Base-by-base conservation (phyloP, 257 asterid genomes). In the Jacaranda copaia region DNA sequence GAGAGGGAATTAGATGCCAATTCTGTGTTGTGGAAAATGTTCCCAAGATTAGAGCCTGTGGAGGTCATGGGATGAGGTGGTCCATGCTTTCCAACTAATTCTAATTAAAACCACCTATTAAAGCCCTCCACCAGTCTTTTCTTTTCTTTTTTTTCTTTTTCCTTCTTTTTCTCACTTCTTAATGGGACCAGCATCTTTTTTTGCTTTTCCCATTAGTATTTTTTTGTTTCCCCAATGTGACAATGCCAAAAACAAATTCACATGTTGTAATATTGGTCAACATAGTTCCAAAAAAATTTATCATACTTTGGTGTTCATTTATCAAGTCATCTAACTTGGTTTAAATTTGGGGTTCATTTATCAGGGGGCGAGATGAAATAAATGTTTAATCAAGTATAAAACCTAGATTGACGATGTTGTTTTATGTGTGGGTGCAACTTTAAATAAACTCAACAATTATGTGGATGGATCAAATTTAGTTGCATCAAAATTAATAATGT, bases 51-150 rank as follows among this genome's bases (percentile, higher is more conserved):
- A 85, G 94, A 76, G 79, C 82, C 90, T 87, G 88, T 81, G 82
- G 86, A 87, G 87, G 84, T 68, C 82, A 74, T 79, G 83, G 77
- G 87, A 87, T 87, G 91, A 87, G 88, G 98, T 93, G 97, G 98
- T 91, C 98, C 98, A 80, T 9, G 3, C 49, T 84, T 84, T 88
- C 93, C 90, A 91, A 88, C 93, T 88, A 87, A 88, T 91, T 85
- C 89, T 76, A 91, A 87, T 89, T 89, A 85, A 89, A 84, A 81
- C 89, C 76, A 77, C 73, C 48, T 70, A 74, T 86, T 81, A 84
- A 87, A 85, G 90, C 89, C 84, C 68, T 68, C 92, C 88, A 86
- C 81, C 93, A 83, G 72, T 88, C 81, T 72, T 62, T 72, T 56
- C 55, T 74, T 56, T 25, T 73, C 14, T 32, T 64, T 53, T 67